Evolutionary conservation across 2,329 filamentous ascomycete species (phyloP), one percentile per base, ranked within the genome.

Genomic region (Arthroderma sp.): DNA sequence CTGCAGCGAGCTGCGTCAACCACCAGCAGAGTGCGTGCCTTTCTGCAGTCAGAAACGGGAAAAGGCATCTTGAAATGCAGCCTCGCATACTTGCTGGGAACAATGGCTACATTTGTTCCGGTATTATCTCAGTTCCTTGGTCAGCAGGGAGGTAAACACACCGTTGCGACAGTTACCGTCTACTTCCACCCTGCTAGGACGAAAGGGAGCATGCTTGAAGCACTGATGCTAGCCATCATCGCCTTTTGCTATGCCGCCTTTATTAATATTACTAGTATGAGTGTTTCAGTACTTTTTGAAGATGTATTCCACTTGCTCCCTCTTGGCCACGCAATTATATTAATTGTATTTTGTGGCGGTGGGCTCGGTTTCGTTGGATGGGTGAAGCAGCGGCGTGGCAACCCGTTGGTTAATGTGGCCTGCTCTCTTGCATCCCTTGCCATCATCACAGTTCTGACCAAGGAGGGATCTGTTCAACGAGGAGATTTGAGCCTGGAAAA

Each of bases 161-260:
- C 95, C 67, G 89, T 95, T 55, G 90, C 90, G 33, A 96, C 91
- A 1, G 83, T 96, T 58, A 94, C 89, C 0, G 91, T 96, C 9
- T 97, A 95, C 67, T 97, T 96, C 66, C 90, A 96, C 69, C 90
- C 91, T 3, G 88, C 89, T 4, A 80, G 91, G 58, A 88, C 88
- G 17, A 81, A 85, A 25, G 91, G 91, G 0, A 93, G 87, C 63
- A 95, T 96, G 89, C 80, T 88, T 58, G 88, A 95, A 71, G 91
- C 90, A 2, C 81, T 86, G 9, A 73, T 91, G 35, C 83, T 93
- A 58, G 88, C 88, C 4, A 73, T 87, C 38, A 77, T 86, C 35
- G 91, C 90, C 1, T 88, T 95, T 60, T 72, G 84, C 38, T 97
- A 95, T 68, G 85, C 86, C 2, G 81, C 84, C 35, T 75, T 89